Base-by-base conservation (phyloP, 306 rosid species). In the Quillaja saponaria region DNA sequence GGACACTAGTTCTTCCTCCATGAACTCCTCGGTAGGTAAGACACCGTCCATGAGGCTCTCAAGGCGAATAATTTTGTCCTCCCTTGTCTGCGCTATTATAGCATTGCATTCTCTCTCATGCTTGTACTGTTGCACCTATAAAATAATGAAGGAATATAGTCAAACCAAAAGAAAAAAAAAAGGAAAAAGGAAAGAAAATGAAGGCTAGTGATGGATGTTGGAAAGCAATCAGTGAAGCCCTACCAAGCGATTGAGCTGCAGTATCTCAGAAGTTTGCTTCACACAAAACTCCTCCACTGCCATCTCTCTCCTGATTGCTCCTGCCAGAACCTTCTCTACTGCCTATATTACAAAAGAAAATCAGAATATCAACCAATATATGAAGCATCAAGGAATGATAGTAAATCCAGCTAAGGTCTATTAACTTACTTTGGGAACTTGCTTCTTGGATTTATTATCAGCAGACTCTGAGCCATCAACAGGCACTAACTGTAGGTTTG, bases 231-330 rank as follows among this genome's bases (percentile, higher is more conserved):
- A 49, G 44, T 72, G 78, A 75, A 66, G n/a, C 52, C 72, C 63
- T 64, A 94, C 99, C 97, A 94, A 82, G 76, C 95, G 95, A 56
- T 94, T 87, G 41, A 94, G 96, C 80, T 87, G 96, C 79, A 66
- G 57, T 67, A 94, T 85, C 80, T 94, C 95, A 58, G 70, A 76
- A 71, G 67, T 80, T 78, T 87, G 90, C 79, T 79, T 94, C 76
- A 88, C 79, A 86, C 96, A 90, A 69, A 85, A 63, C 52, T 90
- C 95, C 76, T 87, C 97, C 55, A 94, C 84, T 34, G 95, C 99
- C 99, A 94, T 83, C 77, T 94, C 99, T 83, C 99, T 85, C 81
- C 99, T 84, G 63, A 90, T 85, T 51, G 99, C 86, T 56, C 85
- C 99, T 7, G 97, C 97, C 80, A 94, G 84, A 71, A 90, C 95